A percentile compares a stretch with the other conserved stretches of the same genome.
Evolutionary conservation across 2,329 filamentous ascomycete species (phyloP).

Genomic region (Hypoxylon sp.): DNA sequence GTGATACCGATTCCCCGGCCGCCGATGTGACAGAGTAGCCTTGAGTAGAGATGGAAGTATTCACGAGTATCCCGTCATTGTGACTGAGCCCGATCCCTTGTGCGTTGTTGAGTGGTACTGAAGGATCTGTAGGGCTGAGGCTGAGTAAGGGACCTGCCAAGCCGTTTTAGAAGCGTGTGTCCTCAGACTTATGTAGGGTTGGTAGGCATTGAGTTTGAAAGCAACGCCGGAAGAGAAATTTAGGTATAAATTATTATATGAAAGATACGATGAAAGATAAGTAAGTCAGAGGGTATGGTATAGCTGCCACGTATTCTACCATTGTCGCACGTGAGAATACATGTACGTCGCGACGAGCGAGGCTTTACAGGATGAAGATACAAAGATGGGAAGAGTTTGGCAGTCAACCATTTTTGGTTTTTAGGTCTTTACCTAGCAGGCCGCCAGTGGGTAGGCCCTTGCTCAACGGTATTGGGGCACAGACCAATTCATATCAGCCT

Average conservation of each 20-base stretch:
- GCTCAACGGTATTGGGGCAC: constrained; percentile 16
- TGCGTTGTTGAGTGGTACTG: constrained; percentile 21
- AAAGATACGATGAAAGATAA: not conserved
- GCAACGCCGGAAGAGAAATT: not conserved
- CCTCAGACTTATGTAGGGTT: too few relatives aligned
- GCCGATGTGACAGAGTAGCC: constrained; percentile 14
- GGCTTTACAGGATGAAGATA: constrained; percentile 13
- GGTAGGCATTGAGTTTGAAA: not conserved
- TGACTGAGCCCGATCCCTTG: constrained; percentile 1
- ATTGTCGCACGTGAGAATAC: not conserved
- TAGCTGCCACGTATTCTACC: not conserved
- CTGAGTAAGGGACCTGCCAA: constrained; percentile 25
- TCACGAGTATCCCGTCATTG: constrained; percentile 13
- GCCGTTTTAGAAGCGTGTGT: constrained; percentile 4
- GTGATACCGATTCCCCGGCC: constrained; percentile 20
- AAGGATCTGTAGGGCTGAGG: constrained; percentile 44
- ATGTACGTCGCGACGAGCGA: not conserved
- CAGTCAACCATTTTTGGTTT: not conserved
- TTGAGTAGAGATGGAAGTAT: constrained; percentile 11
- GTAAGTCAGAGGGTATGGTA: not conserved
- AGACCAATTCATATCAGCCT: constrained; percentile 1
- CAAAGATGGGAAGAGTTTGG: constrained; percentile 9
- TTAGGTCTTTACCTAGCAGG: too few relatives aligned
- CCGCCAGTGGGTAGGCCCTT: too few relatives aligned
- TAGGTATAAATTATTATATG: not conserved